A percentile compares a stretch with the other conserved stretches of the same genome.
Evolutionary conservation across 805 yeast genomes (phyloP).

Genomic region (Barnettozyma siamensis): DNA sequence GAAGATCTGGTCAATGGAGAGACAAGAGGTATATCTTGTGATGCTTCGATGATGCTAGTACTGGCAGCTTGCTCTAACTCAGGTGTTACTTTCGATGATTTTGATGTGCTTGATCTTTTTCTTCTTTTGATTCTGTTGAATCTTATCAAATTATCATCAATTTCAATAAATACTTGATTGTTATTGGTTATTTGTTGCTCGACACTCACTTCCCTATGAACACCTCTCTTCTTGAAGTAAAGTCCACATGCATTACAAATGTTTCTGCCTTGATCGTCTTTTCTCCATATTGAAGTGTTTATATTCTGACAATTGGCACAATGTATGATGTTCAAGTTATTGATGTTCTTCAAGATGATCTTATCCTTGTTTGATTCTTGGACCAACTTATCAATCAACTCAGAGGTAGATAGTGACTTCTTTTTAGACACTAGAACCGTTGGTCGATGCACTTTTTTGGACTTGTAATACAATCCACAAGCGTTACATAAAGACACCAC

Average conservation of each 20-base stretch:
- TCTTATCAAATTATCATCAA: constrained; percentile 17
- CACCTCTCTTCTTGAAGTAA: constrained; percentile 49
- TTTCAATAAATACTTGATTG: constrained; percentile 15
- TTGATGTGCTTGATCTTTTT: constrained; percentile 7
- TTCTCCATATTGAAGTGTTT: constrained; percentile 91
- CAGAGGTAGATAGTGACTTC: constrained; percentile 12
- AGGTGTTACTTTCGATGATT: too few relatives aligned
- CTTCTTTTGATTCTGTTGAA: constrained; percentile 20
- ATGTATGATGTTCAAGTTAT: constrained; percentile 14
- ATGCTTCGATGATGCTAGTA: not conserved
- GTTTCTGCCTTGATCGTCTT: constrained; percentile 84
- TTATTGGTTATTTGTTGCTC: not conserved
- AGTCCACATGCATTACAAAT: constrained; percentile 95
- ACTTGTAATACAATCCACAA: constrained; percentile 69
- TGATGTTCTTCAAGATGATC: constrained; percentile 9
- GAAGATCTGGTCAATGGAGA: not conserved
- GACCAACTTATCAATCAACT: constrained; percentile 9
- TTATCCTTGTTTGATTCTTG: not conserved
- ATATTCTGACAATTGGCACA: constrained; percentile 87
- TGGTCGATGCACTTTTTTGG: constrained; percentile 74
- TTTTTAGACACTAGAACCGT: constrained; percentile 44
- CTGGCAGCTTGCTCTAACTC: not conserved
- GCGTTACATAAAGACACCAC: constrained; percentile 75
- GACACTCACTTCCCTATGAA: constrained; percentile 12
- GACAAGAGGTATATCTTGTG: not conserved